Evolutionary conservation across 345 rosid genomes (phyloP).

Genomic region (Acer yangbiense): DNA sequence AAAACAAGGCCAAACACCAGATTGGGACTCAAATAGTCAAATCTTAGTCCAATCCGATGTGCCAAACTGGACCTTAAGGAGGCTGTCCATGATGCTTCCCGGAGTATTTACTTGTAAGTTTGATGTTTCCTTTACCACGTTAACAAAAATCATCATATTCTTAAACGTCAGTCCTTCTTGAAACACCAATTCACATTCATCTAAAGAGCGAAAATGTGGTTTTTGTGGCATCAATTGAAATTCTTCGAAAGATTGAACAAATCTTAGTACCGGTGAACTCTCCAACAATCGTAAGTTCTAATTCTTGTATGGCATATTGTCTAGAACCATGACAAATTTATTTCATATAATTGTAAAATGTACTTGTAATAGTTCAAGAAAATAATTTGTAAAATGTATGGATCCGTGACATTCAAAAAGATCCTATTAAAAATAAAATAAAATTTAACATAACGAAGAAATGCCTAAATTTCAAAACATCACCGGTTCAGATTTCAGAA

Average conservation of each 20-base stretch:
- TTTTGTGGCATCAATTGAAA: slow-evolving; percentile 33
- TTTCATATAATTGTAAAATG: too few relatives aligned
- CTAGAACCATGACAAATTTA: too few relatives aligned
- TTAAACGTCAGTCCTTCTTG: slow-evolving; percentile 41
- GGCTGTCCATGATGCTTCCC: neutral
- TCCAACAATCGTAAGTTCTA: slow-evolving; percentile 22
- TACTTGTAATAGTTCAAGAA: too few relatives aligned
- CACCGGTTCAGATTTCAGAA: too few relatives aligned
- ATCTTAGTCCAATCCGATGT: too few relatives aligned
- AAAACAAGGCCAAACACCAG: too few relatives aligned
- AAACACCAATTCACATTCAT: slow-evolving; percentile 7
- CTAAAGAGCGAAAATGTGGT: slow-evolving; percentile 40
- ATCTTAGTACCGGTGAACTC: slow-evolving; percentile 22
- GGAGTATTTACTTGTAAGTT: slow-evolving; percentile 23
- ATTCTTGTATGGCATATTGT: neutral
- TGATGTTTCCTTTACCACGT: slow-evolving; percentile 23
- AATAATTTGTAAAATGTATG: too few relatives aligned
- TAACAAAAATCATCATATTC: slow-evolving; percentile 36
- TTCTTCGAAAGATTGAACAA: slow-evolving; percentile 31
- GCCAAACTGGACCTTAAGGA: slow-evolving; percentile 22
- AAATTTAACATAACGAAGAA: too few relatives aligned
- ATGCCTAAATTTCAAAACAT: too few relatives aligned
- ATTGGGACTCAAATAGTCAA: too few relatives aligned
- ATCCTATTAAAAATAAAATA: too few relatives aligned
- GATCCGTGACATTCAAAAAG: too few relatives aligned